Conservation (phyloP, 345 rosid species). For the Eucalyptus marginata region DNA sequence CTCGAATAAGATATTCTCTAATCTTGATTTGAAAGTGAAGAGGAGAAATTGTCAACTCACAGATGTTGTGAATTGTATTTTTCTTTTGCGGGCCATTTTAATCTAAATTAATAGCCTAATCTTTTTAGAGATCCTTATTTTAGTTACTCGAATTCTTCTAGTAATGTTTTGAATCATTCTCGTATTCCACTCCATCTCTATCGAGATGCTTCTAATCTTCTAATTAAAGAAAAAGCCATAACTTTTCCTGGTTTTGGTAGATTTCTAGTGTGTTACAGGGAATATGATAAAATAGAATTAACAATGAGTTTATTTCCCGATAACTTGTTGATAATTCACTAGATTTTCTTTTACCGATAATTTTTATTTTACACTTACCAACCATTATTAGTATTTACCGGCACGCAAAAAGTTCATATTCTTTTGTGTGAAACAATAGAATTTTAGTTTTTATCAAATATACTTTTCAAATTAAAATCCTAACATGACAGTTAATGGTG, state of each 20-base stretch:
- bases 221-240: not conserved
- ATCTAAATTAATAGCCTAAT: not conserved
- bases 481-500: not conserved
- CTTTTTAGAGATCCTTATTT: not conserved
- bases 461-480: not conserved
- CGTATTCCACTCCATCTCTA: not conserved
- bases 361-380: not conserved
- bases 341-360: not conserved
- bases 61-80: not conserved
- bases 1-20: not conserved
- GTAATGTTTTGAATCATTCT: not conserved
- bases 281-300: not conserved
- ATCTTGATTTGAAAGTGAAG: not conserved
- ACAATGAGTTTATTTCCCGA: not conserved
- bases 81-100: not conserved
- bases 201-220: not conserved
- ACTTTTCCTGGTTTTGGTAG: not conserved
- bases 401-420: fast-evolving
- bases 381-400: not conserved
- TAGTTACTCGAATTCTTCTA: not conserved
- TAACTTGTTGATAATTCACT: not conserved
- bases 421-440: not conserved
- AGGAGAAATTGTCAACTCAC: not conserved
- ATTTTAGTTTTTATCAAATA: not conserved
- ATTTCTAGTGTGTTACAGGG: not conserved